These are phyloP conservation scores for Stipa capillata DNA, from an alignment of 176 grass and related monocot genomes.

Conservation along the genomic window DNA sequence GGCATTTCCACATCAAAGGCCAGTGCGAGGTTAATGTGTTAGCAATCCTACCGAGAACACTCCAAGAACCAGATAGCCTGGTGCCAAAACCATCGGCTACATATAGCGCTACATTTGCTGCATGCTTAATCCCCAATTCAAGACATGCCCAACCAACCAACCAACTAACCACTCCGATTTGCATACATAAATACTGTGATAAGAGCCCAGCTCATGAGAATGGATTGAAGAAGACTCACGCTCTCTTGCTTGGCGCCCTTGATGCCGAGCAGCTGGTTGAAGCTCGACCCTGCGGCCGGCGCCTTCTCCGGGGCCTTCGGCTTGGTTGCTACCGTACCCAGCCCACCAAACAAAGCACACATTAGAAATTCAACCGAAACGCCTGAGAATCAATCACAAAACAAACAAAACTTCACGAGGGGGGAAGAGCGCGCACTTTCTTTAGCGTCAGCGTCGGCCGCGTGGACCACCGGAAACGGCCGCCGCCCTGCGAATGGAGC, in stretches of 20 bases:
- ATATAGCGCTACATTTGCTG: not conserved
- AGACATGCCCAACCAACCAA: not conserved
- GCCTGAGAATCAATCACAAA: not conserved
- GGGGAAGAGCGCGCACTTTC: conserved; percentile 26
- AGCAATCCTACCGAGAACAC: not conserved
- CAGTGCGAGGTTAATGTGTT: not conserved
- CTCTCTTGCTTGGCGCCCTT: conserved; percentile 83
- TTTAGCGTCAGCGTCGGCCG: conserved; percentile 51
- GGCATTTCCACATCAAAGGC: not conserved
- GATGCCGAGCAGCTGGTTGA: conserved; percentile 97
- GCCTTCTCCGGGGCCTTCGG: conserved; percentile 41
- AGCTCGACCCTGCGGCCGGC: conserved; percentile 63
- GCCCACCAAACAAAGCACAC: not conserved
- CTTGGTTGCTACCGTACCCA: conserved; percentile 43
- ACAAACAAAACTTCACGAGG: not conserved
- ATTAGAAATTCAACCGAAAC: not conserved
- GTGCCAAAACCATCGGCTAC: not conserved
- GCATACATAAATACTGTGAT: not conserved
- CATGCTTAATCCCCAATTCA: not conserved
- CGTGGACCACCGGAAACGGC: conserved; percentile 30
- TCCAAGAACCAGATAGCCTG: not conserved
- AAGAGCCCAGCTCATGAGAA: not conserved
- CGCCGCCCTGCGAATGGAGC: conserved; percentile 35
- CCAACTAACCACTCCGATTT: not conserved
- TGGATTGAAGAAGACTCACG: conserved; percentile 31